Base-by-base conservation (phyloP, 1,139 yeast species). In the Magnusiomyces sp. region DNA sequence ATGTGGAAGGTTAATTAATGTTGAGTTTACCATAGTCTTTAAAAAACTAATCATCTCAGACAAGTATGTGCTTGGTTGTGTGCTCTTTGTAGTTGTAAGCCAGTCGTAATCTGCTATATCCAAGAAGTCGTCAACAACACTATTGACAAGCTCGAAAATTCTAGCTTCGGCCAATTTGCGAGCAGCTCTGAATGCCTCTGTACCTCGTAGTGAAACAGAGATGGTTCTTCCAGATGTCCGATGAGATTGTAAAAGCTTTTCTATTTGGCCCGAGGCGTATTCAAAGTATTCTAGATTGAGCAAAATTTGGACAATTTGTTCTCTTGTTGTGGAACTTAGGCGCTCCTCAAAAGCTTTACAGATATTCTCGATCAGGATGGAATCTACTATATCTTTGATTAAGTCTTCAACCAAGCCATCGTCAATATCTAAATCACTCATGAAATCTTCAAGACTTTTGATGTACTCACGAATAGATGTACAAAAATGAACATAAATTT, bases 91-190 rank as follows among this genome's bases (percentile, higher is more conserved):
- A 5, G 79, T 77, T 3, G 82, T 67, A 62, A 76, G 73, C 83
- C 96, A 90, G 59, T 87, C 87, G 65, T 89, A 85, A 55, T 87
- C 95, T 13, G 88, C 86, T 69, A 86, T 77, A 53, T 86, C 97
- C 60, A 92, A 71, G 56, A 90, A 78, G 63, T 83, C 94, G 51
- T 79, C 78, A 41, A 92, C 81, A 59, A 86, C 85, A 40, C 76
- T 75, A 63, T 89, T 96, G 38, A 71, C 61, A n/a, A 68, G 58
- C 52, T 80, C 79, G 64, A 89, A 89, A 55, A 92, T 77, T 43
- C 88, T 81, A 37, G 79, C 80, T 65, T 92, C 97, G 0, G 97
- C 90, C 54, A 73, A 71, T 59, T 82, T 81, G 54, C 89, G 76
- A 9, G 89, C 80, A 36, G 72, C 71, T 17, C 75, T 74, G 59